Evolutionary conservation across 257 asterid genomes (phyloP), one percentile per base, ranked within the genome.

Genomic region (Euphrasia confusa): DNA sequence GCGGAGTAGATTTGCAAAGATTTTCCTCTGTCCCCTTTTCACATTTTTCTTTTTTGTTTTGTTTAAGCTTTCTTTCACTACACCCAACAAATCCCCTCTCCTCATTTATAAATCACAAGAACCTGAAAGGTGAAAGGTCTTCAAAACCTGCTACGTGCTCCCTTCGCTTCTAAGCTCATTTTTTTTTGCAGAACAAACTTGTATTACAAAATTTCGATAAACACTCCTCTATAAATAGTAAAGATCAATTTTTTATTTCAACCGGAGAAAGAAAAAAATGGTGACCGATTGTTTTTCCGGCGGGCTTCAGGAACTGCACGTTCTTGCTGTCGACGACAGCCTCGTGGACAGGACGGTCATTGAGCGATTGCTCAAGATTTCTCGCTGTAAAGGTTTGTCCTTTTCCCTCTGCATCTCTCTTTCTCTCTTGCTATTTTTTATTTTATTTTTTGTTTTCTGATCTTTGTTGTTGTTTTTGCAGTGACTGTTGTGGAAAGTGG

Each of bases 401-500:
- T 56, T 65, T 21, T 30, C 9, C 45, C 13, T 37, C 13, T 5
- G 17, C 5, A 7, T 45, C 54, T 48, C 54, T 14, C 54, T 49
- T 27, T 49, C 27, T 49, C 1, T 53, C 2, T 7, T 3, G 1
- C 0, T 48, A 4, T 17, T 27, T 55, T 15, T 50, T 44, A 13
- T 14, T 47, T 1, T 52, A 26, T 12, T 56, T 2, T 56, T 12
- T 10, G 7, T 18, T 5, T 58, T 35, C 5, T 30, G 33, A 30
- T 4, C 21, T 21, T 7, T 9, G 37, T 54, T 49, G 4, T 50
- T 14, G 28, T 10, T 54, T 27, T 52, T 64, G 77, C 84, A 90
- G 98, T 88, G 56, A 90, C 96, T 32, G 85, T 94, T 3, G 96
- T 90, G 65, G 98, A 90, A 59, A 90, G 98, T 76, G 96, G 95